Evolutionary conservation across 176 grass and related monocot species (phyloP).

Genomic region (Urochloa ruziziensis): DNA sequence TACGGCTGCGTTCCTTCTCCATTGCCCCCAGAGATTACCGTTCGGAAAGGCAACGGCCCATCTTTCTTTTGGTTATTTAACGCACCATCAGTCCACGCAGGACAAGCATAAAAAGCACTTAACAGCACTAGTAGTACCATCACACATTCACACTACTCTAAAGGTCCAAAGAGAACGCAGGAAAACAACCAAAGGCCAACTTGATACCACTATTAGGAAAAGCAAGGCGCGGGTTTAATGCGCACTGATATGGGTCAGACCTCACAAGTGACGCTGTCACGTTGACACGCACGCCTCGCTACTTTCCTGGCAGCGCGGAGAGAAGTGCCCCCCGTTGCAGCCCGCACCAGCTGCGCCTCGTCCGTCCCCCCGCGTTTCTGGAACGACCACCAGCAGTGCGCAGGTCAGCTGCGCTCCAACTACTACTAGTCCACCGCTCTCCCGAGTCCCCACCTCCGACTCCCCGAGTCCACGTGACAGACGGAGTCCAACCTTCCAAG

Average conservation of each 20-base stretch:
- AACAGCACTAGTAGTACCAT: background rate
- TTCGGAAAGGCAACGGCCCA: background rate
- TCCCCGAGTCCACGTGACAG: background rate
- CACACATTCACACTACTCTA: background rate
- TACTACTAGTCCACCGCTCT: too few relatives aligned
- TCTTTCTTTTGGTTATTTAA: background rate
- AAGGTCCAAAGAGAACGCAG: background rate
- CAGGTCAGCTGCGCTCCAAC: background rate
- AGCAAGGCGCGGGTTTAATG: background rate
- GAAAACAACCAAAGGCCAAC: background rate
- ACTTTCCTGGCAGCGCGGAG: background rate
- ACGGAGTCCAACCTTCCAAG: background rate
- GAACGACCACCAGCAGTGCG: background rate
- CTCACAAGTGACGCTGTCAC: too few relatives aligned
- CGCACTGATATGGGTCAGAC: too few relatives aligned
- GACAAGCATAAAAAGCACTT: background rate
- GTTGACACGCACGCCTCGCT: too few relatives aligned
- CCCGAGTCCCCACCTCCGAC: background rate
- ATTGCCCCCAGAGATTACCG: background rate
- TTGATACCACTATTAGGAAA: background rate
- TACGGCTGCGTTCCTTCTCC: background rate
- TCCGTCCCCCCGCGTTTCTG: background rate
- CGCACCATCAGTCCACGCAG: background rate
- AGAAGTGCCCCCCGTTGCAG: background rate
- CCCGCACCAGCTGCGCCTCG: constrained; percentile 39